Evolutionary conservation across 208 protist genomes (phyloP).

Genomic region (Tritrichomonas musculus): DNA sequence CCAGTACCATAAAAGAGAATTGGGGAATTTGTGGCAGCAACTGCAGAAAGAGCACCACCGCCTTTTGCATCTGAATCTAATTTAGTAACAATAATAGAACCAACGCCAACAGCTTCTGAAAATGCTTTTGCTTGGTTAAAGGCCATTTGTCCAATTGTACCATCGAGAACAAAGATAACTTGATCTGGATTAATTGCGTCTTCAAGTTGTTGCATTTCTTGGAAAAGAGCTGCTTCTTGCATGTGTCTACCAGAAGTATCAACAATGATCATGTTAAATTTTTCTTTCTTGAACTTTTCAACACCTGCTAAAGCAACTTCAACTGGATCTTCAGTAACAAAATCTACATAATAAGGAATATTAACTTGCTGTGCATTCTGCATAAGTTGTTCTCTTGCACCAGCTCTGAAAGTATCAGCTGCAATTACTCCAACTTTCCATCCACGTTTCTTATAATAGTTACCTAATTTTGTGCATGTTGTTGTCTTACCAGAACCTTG

Average conservation of each 20-base stretch:
- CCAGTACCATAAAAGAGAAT: slow-evolving; percentile 95
- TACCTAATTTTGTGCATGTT: slow-evolving; percentile 90
- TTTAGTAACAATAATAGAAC: slow-evolving; percentile 97
- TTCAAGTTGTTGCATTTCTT: slow-evolving; percentile 88
- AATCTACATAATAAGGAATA: slow-evolving; percentile 86
- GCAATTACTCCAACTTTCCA: slow-evolving; percentile 81
- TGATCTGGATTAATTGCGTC: slow-evolving; percentile 71
- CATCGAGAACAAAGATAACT: slow-evolving; percentile 93
- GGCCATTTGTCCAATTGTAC: slow-evolving; percentile 84
- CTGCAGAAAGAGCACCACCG: slow-evolving; percentile 75
- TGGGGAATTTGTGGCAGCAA: slow-evolving; percentile 86
- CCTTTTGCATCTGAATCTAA: slow-evolving; percentile 96
- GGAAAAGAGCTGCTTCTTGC: slow-evolving; percentile 91
- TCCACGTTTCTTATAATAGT: slow-evolving; percentile 74
- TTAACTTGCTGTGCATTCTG: slow-evolving; percentile 96
- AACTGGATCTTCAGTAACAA: slow-evolving; percentile 87
- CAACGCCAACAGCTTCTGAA: slow-evolving; percentile 69
- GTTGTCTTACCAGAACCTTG: slow-evolving; percentile 92
- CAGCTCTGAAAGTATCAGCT: slow-evolving; percentile 93
- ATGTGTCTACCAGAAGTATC: slow-evolving; percentile 96
- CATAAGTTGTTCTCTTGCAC: slow-evolving; percentile 59
- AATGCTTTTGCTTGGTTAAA: slow-evolving; percentile 74
- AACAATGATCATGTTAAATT: slow-evolving; percentile 93
- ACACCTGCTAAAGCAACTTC: slow-evolving; percentile 73
- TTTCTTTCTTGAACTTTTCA: slow-evolving; percentile 53